Evolutionary conservation across 192 early-diverging fungal genomes (phyloP).

Genomic region (Linnemannia elongata): DNA sequence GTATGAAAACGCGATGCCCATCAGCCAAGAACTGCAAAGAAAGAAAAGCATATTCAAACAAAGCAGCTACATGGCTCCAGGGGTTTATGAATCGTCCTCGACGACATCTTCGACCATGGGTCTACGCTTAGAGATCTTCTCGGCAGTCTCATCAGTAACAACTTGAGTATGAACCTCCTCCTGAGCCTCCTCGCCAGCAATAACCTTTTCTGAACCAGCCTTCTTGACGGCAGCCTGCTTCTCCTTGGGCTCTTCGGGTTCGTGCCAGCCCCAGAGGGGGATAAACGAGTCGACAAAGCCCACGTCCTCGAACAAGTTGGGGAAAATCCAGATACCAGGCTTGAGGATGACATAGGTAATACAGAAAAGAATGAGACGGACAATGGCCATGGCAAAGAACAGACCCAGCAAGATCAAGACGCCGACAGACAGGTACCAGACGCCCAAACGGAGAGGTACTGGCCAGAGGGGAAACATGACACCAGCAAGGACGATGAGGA

Average conservation of each 20-base stretch:
- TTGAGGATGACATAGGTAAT: conserved; percentile 78
- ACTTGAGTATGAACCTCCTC: conserved; percentile 48
- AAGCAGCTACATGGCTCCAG: no score
- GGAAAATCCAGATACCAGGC: conserved; percentile 96
- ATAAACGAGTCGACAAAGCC: conserved; percentile 95
- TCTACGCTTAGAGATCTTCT: conserved; percentile 33
- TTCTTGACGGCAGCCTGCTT: conserved; percentile 45
- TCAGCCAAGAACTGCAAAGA: no score
- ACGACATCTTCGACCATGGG: conserved; percentile 60
- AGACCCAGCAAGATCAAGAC: conserved; percentile 88
- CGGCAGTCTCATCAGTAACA: conserved; percentile 53
- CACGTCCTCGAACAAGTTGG: conserved; percentile 96
- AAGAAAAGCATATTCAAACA: not conserved
- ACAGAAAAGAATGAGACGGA: conserved; percentile 90
- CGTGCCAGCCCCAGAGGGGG: conserved; percentile 91
- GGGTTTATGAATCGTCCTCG: conserved; percentile 52
- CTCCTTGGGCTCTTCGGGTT: conserved; percentile 63
- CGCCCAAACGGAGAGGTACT: conserved; percentile 68
- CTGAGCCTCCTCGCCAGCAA: conserved; percentile 34
- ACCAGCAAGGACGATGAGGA: conserved; percentile 87
- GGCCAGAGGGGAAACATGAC: conserved; percentile 92
- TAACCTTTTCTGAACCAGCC: not conserved
- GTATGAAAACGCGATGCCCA: no score
- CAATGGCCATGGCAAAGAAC: conserved; percentile 88
- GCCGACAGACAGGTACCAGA: conserved; percentile 91